phyloP scores from a whole-genome alignment of 371 early-diverging fungal genomes.

The Lichtheimia corymbifera region DNA sequence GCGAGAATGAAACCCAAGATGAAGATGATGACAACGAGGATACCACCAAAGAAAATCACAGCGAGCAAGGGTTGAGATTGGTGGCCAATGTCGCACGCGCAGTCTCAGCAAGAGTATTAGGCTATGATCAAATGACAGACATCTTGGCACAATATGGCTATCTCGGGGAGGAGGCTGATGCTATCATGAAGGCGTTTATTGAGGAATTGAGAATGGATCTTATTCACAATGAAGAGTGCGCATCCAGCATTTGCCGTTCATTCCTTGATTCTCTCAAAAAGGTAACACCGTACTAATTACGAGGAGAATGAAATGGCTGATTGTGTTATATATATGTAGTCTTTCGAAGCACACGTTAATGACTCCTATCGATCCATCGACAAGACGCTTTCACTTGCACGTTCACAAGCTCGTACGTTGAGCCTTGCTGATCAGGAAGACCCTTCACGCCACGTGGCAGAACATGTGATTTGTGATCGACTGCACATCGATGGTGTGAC shows the following conservation, averaged over 20 bases:
- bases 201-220: slow-evolving; percentile 37
- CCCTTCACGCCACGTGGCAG: slow-evolving; percentile 21
- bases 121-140: slow-evolving; percentile 30
- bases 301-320: not conserved
- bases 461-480: slow-evolving; percentile 31
- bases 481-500: slow-evolving; percentile 44
- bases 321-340: slow-evolving; percentile 14
- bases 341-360: slow-evolving; percentile 32
- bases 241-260: slow-evolving; percentile 34
- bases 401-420: slow-evolving; percentile 24
- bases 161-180: slow-evolving; percentile 46
- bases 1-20: slow-evolving; percentile 12
- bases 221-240: slow-evolving; percentile 22
- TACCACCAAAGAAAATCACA: slow-evolving; percentile 9
- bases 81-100: slow-evolving; percentile 35
- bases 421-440: slow-evolving; percentile 24
- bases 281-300: slow-evolving; percentile 22
- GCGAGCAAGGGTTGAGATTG: slow-evolving; percentile 4
- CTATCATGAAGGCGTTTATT: slow-evolving; percentile 49
- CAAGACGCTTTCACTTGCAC: slow-evolving; percentile 34
- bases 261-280: slow-evolving; percentile 44
- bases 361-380: slow-evolving; percentile 32
- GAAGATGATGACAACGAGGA: not conserved
- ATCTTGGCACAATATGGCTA: slow-evolving; percentile 47
- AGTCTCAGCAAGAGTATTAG: slow-evolving; percentile 44